A percentile compares a stretch with the other conserved stretches of the same genome.
phyloP scores from a whole-genome alignment of 768 basidiomycete genomes.

The Collybia sordida region DNA sequence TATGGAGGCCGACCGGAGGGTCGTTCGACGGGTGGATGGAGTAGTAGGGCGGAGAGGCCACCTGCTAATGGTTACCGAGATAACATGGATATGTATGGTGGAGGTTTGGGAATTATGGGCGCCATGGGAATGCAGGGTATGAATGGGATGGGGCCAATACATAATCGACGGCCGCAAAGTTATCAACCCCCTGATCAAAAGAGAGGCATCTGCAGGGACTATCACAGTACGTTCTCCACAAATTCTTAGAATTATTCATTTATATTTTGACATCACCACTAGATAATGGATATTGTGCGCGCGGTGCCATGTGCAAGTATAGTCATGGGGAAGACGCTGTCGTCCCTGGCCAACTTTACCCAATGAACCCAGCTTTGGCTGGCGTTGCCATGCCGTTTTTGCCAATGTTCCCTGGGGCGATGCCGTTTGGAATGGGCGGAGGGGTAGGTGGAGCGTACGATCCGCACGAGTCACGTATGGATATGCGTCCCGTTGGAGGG shows the following conservation, averaged over 20 bases:
- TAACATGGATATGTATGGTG: slow-evolving; percentile 29
- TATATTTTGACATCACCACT: slow-evolving; percentile 6
- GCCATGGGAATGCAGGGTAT: slow-evolving; percentile 29
- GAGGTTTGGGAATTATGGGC: slow-evolving; percentile 27
- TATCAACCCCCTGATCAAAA: slow-evolving; percentile 75
- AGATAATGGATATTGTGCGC: slow-evolving; percentile 92
- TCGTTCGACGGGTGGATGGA: slow-evolving; percentile 42
- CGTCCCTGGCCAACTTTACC: slow-evolving; percentile 67
- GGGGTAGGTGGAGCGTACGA: slow-evolving; percentile 60
- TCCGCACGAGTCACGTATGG: slow-evolving; percentile 78
- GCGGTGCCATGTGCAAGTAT: slow-evolving; percentile 87
- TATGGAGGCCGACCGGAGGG: slow-evolving; percentile 26
- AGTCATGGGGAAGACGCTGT: slow-evolving; percentile 91
- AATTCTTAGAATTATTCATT: slow-evolving; percentile 1
- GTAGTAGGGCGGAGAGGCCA: slow-evolving; percentile 31
- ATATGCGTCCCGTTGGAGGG: slow-evolving; percentile 55
- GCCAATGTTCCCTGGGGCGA: slow-evolving; percentile 63
- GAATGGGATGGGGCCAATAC: slow-evolving; percentile 36
- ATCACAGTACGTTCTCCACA: slow-evolving; percentile 69
- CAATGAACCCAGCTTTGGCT: slow-evolving; percentile 44
- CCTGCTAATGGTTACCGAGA: slow-evolving; percentile 33
- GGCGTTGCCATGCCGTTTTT: slow-evolving; percentile 57
- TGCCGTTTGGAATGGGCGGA: slow-evolving; percentile 52
- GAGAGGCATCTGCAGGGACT: slow-evolving; percentile 85
- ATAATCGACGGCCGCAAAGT: slow-evolving; percentile 50